Base-by-base conservation (phyloP, 2,329 filamentous ascomycete species). In the Colletotrichum simmondsii region DNA sequence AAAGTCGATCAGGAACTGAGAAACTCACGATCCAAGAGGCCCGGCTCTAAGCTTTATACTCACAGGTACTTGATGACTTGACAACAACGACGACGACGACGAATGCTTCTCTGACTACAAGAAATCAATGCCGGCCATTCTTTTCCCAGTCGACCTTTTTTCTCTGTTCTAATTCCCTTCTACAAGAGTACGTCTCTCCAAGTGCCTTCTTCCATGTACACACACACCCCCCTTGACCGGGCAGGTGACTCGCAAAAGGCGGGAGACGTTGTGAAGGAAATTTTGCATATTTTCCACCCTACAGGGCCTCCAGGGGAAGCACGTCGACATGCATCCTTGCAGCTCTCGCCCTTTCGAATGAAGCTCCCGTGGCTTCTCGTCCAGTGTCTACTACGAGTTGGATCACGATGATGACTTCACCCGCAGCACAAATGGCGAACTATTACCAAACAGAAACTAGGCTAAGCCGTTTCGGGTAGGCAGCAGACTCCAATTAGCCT, bases 401-500 rank as follows among this genome's bases (percentile, higher is more conserved):
- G 73, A 75, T 75, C 74, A 74, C 68, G 74, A 75, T 74, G 68
- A 75, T 72, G 74, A 74, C 74, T 72, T 75, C 74, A 74, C 72
- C 63, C 67, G 60, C 68, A 75, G 65, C 61, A 68, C 53, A 37
- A 32, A 56, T 67, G 68, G 35, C 42, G 42, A 63, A 46, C 65
- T 75, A 75, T 74, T 74, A 75, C 71, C 53, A 75, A 75, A 72
- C 68, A 52, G 30, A 60, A 54, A 65, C 52, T 7, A 8, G 12
- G 12, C 63, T 74, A 75, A 69, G 24, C 74, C 42, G 12, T 35
- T 72, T 72, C 52, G 60, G 42, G 74, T 19, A 70, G 64, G 11
- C 68, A 58, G 19, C 49, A 60, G 42, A 32, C 57, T 35, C 22
- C 52, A 49, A 46, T 42, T 37, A 26, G 54, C 19, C 24, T 16